Conservation (phyloP, 2,329 filamentous ascomycete species). For the Corinectria fuckeliana region DNA sequence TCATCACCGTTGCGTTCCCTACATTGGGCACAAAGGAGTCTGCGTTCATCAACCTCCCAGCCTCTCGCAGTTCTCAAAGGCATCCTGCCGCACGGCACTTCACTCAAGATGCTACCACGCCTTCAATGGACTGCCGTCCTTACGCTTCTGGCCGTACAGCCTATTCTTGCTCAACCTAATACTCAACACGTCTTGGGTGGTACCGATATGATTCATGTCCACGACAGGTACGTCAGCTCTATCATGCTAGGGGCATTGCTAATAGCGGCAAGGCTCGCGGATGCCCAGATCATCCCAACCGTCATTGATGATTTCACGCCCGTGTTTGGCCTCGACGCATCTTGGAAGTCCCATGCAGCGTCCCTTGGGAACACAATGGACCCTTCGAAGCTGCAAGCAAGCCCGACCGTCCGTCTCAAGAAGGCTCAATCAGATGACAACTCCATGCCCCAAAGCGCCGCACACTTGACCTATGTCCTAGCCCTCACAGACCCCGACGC, state of each 20-base stretch:
- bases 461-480: conserved; percentile 14
- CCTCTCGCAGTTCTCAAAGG: no score
- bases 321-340: conserved; percentile 11
- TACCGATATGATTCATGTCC: not conserved
- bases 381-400: conserved; percentile 6
- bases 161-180: not conserved
- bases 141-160: not conserved
- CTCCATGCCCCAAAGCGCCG: not conserved
- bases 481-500: conserved; percentile 32
- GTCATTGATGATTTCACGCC: conserved; percentile 31
- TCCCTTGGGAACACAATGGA: conserved; percentile 27
- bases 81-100: no score
- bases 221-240: not conserved
- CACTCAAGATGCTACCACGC: no score
- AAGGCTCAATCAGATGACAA: not conserved
- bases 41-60: no score
- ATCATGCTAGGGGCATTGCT: not conserved
- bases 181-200: not conserved
- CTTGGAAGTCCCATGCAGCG: conserved; percentile 23
- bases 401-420: not conserved
- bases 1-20: no score
- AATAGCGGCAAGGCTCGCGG: conserved; percentile 3
- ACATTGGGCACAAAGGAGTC: no score
- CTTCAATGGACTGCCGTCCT: no score
- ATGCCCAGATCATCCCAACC: conserved; percentile 26